Conservation (phyloP, 352 stramenopile species). For the Phytophthora pinifolia region DNA sequence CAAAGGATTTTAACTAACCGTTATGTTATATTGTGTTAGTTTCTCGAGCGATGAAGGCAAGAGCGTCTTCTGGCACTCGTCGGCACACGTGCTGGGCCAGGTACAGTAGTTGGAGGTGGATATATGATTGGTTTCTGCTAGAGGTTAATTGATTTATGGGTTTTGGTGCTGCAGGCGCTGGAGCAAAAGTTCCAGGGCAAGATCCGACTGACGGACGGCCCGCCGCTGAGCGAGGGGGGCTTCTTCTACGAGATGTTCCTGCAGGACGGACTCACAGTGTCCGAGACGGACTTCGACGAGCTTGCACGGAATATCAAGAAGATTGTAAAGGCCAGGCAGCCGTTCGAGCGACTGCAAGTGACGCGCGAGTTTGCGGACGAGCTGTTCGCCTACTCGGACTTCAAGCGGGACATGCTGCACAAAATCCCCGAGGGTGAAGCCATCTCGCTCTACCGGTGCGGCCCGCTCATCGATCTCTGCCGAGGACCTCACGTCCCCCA, state of each 20-base stretch:
- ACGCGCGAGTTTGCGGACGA: constrained; percentile 90
- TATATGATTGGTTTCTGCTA: neutral
- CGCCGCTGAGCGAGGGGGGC: constrained; percentile 93
- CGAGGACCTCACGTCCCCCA: constrained; percentile 95
- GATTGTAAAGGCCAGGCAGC: constrained; percentile 94
- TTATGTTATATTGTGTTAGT: constrained; percentile 23
- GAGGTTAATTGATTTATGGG: neutral
- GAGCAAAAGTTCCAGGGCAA: constrained; percentile 97
- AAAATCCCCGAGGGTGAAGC: constrained; percentile 94
- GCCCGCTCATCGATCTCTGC: constrained; percentile 97
- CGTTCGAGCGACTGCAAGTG: constrained; percentile 92
- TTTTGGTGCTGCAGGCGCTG: constrained; percentile 74
- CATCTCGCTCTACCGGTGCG: constrained; percentile 97
- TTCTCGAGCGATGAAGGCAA: constrained; percentile 74
- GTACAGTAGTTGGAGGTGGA: constrained; percentile 10
- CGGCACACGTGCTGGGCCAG: constrained; percentile 97
- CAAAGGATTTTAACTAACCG: neutral
- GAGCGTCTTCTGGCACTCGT: constrained; percentile 98
- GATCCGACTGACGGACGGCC: constrained; percentile 94
- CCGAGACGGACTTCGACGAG: constrained; percentile 69
- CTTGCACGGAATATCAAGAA: constrained; percentile 93
- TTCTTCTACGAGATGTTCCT: constrained; percentile 99
- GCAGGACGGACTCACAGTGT: constrained; percentile 61
- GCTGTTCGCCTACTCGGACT: constrained; percentile 93
- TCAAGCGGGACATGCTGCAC: constrained; percentile 96